phyloP scores from a whole-genome alignment of 1,139 yeast genomes.

The Wickerhamomyces sp. region DNA sequence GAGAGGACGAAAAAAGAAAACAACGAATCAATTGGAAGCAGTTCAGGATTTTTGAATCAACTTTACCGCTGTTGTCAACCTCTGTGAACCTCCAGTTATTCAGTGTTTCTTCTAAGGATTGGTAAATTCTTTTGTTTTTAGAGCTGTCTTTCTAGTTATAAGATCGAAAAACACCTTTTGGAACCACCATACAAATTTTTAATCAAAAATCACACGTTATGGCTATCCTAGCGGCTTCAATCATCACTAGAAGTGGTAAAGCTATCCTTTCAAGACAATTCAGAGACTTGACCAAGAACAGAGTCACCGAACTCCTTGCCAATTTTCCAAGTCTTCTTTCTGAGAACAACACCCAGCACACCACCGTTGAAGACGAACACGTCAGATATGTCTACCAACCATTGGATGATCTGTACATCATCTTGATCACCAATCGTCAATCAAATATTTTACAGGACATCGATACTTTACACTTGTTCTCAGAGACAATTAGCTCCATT shows the following conservation, averaged over 20 bases:
- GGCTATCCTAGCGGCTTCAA: slow-evolving; percentile 91
- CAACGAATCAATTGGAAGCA: slow-evolving; percentile 2
- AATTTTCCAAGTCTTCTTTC: slow-evolving; percentile 80
- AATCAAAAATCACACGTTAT: too few species aligned
- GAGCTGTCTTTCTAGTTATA: too few species aligned
- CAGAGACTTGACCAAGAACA: slow-evolving; percentile 76
- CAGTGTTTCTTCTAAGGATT: too few species aligned
- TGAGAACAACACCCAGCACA: slow-evolving; percentile 73
- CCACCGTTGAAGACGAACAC: slow-evolving; percentile 89
- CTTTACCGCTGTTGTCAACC: too few species aligned
- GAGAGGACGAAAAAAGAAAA: slow-evolving; percentile 1
- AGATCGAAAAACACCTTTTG: too few species aligned
- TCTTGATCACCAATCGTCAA: slow-evolving; percentile 83
- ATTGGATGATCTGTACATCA: slow-evolving; percentile 88
- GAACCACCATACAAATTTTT: too few species aligned
- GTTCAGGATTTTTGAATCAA: too few species aligned
- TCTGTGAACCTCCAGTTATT: too few species aligned
- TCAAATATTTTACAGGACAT: slow-evolving; percentile 94
- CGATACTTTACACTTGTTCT: slow-evolving; percentile 82
- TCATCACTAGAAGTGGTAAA: slow-evolving; percentile 93
- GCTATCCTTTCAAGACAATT: slow-evolving; percentile 92
- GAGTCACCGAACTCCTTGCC: slow-evolving; percentile 82
- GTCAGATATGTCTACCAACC: slow-evolving; percentile 96
- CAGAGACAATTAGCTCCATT: slow-evolving; percentile 73
- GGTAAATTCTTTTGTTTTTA: too few species aligned